Percentiles rank a stretch among this genome's conserved stretches.
These are phyloP conservation scores for Penicillium mononematosum DNA, from an alignment of 495 filamentous ascomycete genomes.

Conservation along the genomic window DNA sequence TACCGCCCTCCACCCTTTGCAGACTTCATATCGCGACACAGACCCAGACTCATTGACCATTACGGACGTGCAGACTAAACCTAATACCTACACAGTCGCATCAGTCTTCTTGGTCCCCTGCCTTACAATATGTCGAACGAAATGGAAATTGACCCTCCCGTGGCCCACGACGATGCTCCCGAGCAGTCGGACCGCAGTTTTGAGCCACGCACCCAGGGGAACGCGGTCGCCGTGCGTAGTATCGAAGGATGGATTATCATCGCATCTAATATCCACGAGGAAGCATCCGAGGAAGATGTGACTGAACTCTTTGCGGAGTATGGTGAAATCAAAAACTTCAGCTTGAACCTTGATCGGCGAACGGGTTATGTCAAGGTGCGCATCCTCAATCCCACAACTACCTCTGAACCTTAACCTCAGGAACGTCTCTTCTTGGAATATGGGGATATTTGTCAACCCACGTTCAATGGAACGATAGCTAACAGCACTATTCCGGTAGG, in stretches of 20 bases:
- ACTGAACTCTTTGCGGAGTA: constrained; percentile 93
- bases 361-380: constrained; percentile 97
- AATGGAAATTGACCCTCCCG: constrained; percentile 76
- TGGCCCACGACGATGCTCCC: constrained; percentile 45
- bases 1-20: not conserved
- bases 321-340: constrained; percentile 96
- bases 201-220: constrained; percentile 67
- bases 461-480: constrained; percentile 8
- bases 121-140: constrained; percentile 60
- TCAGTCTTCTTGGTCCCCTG: not conserved
- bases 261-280: constrained; percentile 95
- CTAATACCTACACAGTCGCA: constrained; percentile 1
- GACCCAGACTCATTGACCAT: constrained; percentile 8
- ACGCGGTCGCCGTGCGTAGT: constrained; percentile 89
- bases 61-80: constrained; percentile 5
- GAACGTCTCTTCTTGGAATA: not conserved
- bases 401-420: not conserved
- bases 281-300: constrained; percentile 93
- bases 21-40: constrained; percentile 9
- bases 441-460: not conserved
- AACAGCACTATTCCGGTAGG: constrained; percentile 48
- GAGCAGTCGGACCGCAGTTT: constrained; percentile 56
- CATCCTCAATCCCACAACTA: constrained; percentile 7
- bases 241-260: constrained; percentile 99
- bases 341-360: constrained; percentile 88